Evolutionary conservation across 2,329 filamentous ascomycete genomes (phyloP).

Genomic region (Fusarium lateritium): DNA sequence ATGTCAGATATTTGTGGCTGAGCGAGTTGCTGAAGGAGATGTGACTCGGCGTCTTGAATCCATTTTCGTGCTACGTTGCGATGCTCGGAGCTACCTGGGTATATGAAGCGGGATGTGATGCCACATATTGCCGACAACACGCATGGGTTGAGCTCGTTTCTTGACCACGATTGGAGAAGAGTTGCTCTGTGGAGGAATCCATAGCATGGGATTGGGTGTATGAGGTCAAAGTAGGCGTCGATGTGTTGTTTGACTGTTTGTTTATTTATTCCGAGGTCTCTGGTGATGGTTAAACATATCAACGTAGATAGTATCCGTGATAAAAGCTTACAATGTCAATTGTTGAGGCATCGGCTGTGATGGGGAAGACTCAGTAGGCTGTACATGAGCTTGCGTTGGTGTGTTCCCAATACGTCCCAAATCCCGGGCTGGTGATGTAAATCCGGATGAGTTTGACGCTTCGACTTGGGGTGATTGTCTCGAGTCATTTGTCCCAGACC

Average conservation of each 20-base stretch:
- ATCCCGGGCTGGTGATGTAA: background rate
- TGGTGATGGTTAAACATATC: background rate
- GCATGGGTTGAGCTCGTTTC: constrained; percentile 13
- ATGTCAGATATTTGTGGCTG: constrained; percentile 39
- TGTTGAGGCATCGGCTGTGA: background rate
- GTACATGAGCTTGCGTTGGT: background rate
- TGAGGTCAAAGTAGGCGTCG: constrained; percentile 29
- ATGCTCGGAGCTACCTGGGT: background rate
- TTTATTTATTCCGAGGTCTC: constrained; percentile 20
- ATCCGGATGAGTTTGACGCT: background rate
- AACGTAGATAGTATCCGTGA: fast-evolving
- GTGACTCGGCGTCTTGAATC: constrained; percentile 35
- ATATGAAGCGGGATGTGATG: constrained; percentile 13
- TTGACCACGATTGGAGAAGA: constrained; percentile 28
- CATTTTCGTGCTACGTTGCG: constrained; percentile 11
- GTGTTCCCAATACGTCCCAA: background rate
- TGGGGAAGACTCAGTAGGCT: background rate
- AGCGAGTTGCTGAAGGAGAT: constrained; percentile 25
- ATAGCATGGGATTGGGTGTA: constrained; percentile 30
- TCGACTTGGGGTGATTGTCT: background rate
- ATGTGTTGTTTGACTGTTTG: constrained; percentile 22
- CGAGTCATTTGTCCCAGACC: background rate
- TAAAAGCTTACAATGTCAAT: background rate
- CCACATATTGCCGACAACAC: constrained; percentile 23
- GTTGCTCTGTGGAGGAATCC: constrained; percentile 32